These are phyloP conservation scores for Lactifluus pinguis DNA, from an alignment of 768 basidiomycete species.

Conservation along the genomic window DNA sequence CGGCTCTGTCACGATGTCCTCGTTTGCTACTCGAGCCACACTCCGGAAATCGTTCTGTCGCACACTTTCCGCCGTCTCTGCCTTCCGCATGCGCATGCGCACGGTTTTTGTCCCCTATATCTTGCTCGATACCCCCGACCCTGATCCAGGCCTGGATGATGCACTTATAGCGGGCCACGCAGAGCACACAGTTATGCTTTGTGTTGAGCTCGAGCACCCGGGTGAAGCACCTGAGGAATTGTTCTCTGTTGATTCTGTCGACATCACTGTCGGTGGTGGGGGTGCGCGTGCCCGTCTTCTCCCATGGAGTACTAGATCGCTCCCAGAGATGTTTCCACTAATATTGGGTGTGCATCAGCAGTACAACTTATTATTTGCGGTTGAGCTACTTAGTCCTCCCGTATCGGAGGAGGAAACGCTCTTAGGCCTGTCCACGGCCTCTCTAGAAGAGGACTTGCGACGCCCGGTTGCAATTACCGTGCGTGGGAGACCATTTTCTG, in stretches of 20 bases:
- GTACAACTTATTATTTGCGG: constrained; percentile 82
- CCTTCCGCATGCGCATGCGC: constrained; percentile 88
- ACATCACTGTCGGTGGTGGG: constrained; percentile 59
- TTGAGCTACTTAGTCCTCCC: constrained; percentile 66
- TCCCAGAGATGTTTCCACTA: constrained; percentile 54
- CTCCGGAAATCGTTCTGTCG: constrained; percentile 82
- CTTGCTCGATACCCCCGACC: constrained; percentile 36
- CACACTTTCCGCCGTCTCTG: constrained; percentile 67
- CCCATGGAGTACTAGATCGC: constrained; percentile 37
- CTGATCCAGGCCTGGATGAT: constrained; percentile 30
- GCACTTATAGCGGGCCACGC: constrained; percentile 59
- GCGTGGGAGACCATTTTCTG: constrained; percentile 56
- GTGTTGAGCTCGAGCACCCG: constrained; percentile 82
- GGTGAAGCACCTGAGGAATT: constrained; percentile 61
- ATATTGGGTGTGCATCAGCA: constrained; percentile 66
- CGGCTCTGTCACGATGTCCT: constrained; percentile 20
- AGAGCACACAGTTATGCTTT: constrained; percentile 82
- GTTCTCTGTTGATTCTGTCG: constrained; percentile 69
- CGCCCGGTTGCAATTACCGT: constrained; percentile 49
- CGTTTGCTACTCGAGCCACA: constrained; percentile 42
- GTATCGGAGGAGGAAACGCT: constrained; percentile 38
- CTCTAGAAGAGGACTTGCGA: constrained; percentile 14
- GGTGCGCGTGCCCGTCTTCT: constrained; percentile 43
- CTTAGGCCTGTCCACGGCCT: constrained; percentile 20
- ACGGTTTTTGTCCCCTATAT: constrained; percentile 87